Conservation (phyloP, 345 rosid genomes). For the Gossypium arboreum region DNA sequence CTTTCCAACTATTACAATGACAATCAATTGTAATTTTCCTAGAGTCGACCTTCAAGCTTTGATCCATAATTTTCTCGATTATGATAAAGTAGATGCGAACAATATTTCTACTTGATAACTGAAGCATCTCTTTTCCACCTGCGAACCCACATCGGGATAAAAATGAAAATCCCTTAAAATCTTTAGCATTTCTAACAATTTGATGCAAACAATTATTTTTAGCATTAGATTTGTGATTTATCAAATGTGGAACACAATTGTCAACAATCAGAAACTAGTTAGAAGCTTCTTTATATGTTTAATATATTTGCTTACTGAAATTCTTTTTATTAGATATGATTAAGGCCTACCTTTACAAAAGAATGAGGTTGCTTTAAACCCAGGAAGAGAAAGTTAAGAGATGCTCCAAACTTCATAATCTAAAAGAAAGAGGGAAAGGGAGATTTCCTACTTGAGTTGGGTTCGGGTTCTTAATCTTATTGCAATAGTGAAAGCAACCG, state of each 20-base stretch:
- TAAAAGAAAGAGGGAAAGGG: not conserved
- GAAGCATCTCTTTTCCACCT: too few species aligned
- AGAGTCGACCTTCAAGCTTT: not conserved
- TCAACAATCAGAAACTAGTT: not conserved
- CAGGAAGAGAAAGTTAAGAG: not conserved
- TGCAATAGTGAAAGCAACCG: fast-evolving
- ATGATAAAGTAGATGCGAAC: too few species aligned
- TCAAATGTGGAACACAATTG: constrained; percentile 8
- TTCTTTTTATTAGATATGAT: not conserved
- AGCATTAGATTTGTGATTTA: too few species aligned
- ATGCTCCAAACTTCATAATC: not conserved
- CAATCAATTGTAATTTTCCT: not conserved
- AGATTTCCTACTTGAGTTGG: too few species aligned
- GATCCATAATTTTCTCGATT: too few species aligned
- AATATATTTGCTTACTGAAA: not conserved
- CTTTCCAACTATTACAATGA: not conserved
- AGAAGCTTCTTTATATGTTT: not conserved
- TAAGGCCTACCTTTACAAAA: not conserved
- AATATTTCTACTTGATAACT: too few species aligned
- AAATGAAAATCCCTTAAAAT: too few species aligned
- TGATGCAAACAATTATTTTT: not conserved
- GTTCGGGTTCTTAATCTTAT: too few species aligned
- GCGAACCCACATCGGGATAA: too few species aligned
- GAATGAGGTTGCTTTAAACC: not conserved
- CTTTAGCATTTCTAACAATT: too few species aligned